A percentile compares a stretch with the other conserved stretches of the same genome.
These are phyloP conservation scores for Ploettnerulaceae sp. DNA, from an alignment of 2,329 filamentous ascomycete genomes.

Conservation along the genomic window DNA sequence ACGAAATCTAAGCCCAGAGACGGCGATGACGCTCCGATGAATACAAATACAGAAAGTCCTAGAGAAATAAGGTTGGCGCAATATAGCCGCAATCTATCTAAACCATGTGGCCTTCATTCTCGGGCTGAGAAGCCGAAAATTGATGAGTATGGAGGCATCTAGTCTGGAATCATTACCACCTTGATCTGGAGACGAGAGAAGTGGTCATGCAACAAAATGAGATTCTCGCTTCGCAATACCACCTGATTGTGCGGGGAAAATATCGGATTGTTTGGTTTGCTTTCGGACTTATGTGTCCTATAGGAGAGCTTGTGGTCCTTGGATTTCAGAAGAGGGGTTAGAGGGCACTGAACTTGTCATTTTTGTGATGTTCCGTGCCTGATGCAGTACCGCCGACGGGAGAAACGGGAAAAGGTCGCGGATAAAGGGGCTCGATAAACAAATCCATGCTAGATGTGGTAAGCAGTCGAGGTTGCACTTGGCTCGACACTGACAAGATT, in stretches of 20 bases:
- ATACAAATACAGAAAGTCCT: neutral
- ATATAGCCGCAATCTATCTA: constrained; percentile 20
- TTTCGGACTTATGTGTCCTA: neutral
- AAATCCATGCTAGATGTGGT: neutral
- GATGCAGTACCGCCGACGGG: constrained; percentile 2
- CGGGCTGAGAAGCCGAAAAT: neutral
- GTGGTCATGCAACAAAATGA: too few species aligned
- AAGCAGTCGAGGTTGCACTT: too few species aligned
- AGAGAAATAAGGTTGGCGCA: neutral
- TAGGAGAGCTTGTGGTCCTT: neutral
- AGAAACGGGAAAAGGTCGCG: neutral
- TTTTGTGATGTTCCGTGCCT: neutral
- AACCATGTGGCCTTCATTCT: constrained; percentile 14
- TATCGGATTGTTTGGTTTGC: neutral
- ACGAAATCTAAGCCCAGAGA: neutral
- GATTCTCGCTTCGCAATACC: neutral
- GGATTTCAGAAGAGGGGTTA: too few species aligned
- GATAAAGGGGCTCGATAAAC: neutral
- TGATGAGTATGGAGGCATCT: too few species aligned
- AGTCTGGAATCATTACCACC: neutral
- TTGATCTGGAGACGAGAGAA: neutral
- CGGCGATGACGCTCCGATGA: constrained; percentile 14
- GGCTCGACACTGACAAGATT: too few species aligned
- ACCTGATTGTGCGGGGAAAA: neutral
- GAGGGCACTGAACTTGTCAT: neutral